phyloP scores from a whole-genome alignment of 2,329 filamentous ascomycete species.

The Colletotrichum tabaci region DNA sequence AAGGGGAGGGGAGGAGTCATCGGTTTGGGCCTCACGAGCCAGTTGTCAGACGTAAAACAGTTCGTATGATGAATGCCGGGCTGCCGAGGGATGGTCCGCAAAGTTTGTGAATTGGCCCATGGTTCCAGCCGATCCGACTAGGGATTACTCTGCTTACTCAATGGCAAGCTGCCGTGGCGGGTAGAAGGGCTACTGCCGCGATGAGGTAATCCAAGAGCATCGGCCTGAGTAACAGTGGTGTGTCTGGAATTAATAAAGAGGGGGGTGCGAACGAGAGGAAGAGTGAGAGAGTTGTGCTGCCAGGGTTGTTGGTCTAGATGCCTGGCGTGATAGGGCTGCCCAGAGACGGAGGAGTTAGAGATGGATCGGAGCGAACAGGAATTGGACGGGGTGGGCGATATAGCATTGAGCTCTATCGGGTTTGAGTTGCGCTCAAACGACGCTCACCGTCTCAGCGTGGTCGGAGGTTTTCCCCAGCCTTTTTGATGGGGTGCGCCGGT shows the following conservation, averaged over 20 bases:
- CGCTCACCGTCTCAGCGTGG: conserved; percentile 39
- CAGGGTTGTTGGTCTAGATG: neutral
- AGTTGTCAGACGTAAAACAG: conserved; percentile 17
- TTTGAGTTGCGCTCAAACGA: conserved; percentile 43
- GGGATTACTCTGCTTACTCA: neutral
- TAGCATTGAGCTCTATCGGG: conserved; percentile 40
- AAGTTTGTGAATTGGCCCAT: conserved; percentile 3
- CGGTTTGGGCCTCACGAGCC: neutral
- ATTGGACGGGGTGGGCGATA: conserved; percentile 17
- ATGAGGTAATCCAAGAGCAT: conserved; percentile 5
- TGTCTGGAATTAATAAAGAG: conserved; percentile 5
- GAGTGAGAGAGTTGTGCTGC: neutral
- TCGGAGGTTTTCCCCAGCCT: conserved; percentile 34
- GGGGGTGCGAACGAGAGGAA: no score
- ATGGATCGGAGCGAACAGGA: neutral
- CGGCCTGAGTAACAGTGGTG: neutral
- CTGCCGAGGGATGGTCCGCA: conserved; percentile 5
- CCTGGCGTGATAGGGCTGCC: neutral
- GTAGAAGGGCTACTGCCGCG: conserved; percentile 4
- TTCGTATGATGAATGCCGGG: conserved; percentile 2
- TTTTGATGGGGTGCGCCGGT: neutral
- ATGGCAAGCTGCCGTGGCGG: neutral
- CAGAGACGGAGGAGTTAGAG: neutral
- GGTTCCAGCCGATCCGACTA: conserved; percentile 6
- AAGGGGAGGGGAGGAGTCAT: neutral